Evolutionary conservation across 768 basidiomycete species (phyloP).

Genomic region (Trametes maxima): DNA sequence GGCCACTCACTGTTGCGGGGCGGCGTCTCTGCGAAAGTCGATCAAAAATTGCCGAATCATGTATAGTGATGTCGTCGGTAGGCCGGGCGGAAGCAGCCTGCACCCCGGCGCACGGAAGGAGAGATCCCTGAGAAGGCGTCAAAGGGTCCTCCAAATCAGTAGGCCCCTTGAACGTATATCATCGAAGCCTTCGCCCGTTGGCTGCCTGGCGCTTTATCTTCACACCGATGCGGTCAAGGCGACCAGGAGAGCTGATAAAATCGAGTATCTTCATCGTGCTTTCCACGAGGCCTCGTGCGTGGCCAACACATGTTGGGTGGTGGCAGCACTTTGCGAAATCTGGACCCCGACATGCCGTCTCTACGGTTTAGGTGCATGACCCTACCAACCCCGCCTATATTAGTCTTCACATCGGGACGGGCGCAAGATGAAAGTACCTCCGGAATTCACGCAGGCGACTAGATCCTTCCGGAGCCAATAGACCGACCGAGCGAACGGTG

Average conservation of each 20-base stretch:
- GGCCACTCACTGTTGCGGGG: slow-evolving; percentile 23
- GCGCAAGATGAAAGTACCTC: slow-evolving; percentile 20
- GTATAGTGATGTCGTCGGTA: slow-evolving; percentile 22
- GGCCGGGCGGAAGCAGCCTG: slow-evolving; percentile 21
- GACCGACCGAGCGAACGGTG: not conserved
- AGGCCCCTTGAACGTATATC: slow-evolving; percentile 16
- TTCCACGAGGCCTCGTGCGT: slow-evolving; percentile 28
- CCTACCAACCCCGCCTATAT: slow-evolving; percentile 17
- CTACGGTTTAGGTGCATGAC: slow-evolving; percentile 11
- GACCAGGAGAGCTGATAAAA: slow-evolving; percentile 22
- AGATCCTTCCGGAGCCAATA: slow-evolving; percentile 21
- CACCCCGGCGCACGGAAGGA: slow-evolving; percentile 15
- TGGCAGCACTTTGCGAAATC: slow-evolving; percentile 13
- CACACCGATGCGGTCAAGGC: slow-evolving; percentile 17
- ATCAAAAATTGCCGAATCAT: slow-evolving; percentile 28
- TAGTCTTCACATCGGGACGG: slow-evolving; percentile 19
- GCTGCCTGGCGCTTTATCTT: slow-evolving; percentile 11
- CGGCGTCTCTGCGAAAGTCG: slow-evolving; percentile 24
- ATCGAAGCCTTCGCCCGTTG: slow-evolving; percentile 20
- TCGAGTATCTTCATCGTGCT: slow-evolving; percentile 26
- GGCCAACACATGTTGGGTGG: slow-evolving; percentile 23
- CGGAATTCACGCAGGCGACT: slow-evolving; percentile 11
- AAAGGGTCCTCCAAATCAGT: slow-evolving; percentile 12
- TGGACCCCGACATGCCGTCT: slow-evolving; percentile 23
- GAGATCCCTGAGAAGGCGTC: slow-evolving; percentile 21